These are phyloP conservation scores for Pilobolus umbonatus DNA, from an alignment of 192 early-diverging fungal species.

Conservation along the genomic window DNA sequence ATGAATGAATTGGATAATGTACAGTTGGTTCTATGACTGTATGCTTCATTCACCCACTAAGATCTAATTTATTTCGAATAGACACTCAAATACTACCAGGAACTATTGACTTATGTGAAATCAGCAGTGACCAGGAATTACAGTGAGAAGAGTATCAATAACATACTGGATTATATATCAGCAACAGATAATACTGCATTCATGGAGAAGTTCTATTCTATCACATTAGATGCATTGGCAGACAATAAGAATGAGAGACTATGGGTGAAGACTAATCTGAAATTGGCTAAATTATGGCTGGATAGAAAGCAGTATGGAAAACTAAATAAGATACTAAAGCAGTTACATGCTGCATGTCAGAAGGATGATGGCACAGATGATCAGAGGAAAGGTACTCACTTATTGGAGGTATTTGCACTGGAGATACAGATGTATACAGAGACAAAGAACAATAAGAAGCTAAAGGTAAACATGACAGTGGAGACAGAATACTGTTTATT, in stretches of 20 bases:
- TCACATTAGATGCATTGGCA: conserved; percentile 65
- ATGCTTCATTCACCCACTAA: background rate
- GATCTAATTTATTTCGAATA: conserved; percentile 19
- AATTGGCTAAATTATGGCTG: conserved; percentile 80
- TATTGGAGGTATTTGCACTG: conserved; percentile 92
- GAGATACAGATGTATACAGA: conserved; percentile 95
- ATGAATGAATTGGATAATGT: conserved; percentile 58
- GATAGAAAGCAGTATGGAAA: conserved; percentile 74
- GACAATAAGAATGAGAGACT: conserved; percentile 84
- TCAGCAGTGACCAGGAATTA: conserved; percentile 79
- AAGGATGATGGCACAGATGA: conserved; percentile 79
- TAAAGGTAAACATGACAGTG: conserved; percentile 55
- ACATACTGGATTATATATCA: conserved; percentile 79
- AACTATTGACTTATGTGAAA: conserved; percentile 72
- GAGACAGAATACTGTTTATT: too few species aligned
- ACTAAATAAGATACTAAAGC: conserved; percentile 72
- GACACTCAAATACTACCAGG: conserved; percentile 68
- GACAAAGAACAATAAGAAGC: conserved; percentile 78
- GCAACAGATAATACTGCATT: conserved; percentile 71
- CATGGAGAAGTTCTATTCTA: conserved; percentile 80
- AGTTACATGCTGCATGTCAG: conserved; percentile 70
- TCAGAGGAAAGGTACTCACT: conserved; percentile 88
- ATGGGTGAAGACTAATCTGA: conserved; percentile 83
- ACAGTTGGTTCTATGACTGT: background rate
- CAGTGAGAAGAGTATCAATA: conserved; percentile 89